phyloP scores from a whole-genome alignment of 2,329 filamentous ascomycete species.

The Pseudogymnoascus sp. region DNA sequence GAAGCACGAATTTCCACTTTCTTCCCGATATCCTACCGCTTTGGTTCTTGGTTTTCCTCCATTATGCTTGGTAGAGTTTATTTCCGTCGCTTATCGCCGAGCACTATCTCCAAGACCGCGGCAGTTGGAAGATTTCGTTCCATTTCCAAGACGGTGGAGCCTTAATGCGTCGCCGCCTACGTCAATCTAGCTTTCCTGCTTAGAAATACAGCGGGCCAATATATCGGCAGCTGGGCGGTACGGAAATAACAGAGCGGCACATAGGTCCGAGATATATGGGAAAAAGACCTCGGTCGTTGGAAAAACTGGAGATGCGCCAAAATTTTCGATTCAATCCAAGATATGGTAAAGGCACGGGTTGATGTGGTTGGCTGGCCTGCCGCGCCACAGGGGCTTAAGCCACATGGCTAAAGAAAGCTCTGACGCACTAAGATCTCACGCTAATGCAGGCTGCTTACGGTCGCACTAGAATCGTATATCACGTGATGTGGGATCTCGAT shows the following conservation, averaged over 20 bases:
- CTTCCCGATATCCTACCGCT: background rate
- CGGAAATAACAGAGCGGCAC: background rate
- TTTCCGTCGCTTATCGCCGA: background rate
- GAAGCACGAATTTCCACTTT: background rate
- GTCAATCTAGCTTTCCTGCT: background rate
- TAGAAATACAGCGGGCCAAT: background rate
- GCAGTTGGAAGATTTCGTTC: background rate
- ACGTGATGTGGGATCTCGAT: background rate
- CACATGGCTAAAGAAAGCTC: slow-evolving; percentile 3
- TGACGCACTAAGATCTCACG: background rate
- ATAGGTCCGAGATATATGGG: background rate
- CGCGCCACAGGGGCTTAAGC: background rate
- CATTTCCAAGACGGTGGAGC: background rate
- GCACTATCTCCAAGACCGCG: background rate
- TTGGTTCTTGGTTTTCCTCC: background rate
- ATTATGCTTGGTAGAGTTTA: background rate
- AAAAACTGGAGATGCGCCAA: background rate
- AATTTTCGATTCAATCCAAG: background rate
- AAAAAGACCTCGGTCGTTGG: background rate
- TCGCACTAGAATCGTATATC: background rate
- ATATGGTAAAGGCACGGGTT: background rate
- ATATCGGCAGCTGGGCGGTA: background rate
- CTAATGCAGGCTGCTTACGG: background rate
- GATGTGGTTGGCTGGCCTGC: background rate
- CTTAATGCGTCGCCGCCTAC: background rate